Conservation (phyloP, 495 filamentous ascomycete species). For the Aspergillus incahuasiensis region DNA sequence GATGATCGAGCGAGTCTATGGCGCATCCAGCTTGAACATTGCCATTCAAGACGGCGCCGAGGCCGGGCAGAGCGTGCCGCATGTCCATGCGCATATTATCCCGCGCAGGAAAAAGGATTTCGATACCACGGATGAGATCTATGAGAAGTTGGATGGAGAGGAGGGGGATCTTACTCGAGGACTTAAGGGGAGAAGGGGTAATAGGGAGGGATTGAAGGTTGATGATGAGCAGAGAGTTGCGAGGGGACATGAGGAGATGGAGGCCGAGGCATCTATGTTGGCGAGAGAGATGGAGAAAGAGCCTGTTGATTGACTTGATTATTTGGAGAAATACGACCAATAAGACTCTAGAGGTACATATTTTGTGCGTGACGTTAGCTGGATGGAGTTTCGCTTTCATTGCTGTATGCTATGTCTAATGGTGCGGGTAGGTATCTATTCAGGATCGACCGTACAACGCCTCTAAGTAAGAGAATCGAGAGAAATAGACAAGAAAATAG, state of each 20-base stretch:
- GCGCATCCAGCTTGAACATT: slow-evolving; percentile 70
- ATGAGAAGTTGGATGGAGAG: slow-evolving; percentile 77
- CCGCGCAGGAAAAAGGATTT: slow-evolving; percentile 61
- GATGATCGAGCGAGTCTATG: slow-evolving; percentile 72
- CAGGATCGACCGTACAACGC: slow-evolving; percentile 10
- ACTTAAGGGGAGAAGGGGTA: slow-evolving; percentile 56
- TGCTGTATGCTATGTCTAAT: not conserved
- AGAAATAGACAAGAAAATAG: slow-evolving; percentile 2
- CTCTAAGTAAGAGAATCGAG: slow-evolving; percentile 7
- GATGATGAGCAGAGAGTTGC: slow-evolving; percentile 68
- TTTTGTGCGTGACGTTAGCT: not conserved
- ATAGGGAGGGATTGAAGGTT: slow-evolving; percentile 38
- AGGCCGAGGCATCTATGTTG: slow-evolving; percentile 66
- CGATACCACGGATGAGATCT: slow-evolving; percentile 60
- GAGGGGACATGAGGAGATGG: slow-evolving; percentile 72
- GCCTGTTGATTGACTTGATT: slow-evolving; percentile 10
- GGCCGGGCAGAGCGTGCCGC: slow-evolving; percentile 84
- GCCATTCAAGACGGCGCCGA: slow-evolving; percentile 86
- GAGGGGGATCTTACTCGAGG: slow-evolving; percentile 72
- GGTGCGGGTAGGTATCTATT: slow-evolving; percentile 11
- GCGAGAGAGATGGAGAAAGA: slow-evolving; percentile 48
- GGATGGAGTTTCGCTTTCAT: not conserved
- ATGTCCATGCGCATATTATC: slow-evolving; percentile 93
- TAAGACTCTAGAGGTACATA: not conserved
- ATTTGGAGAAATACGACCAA: not conserved